Evolutionary conservation across 441 rosid species (phyloP).

Genomic region (Aquilaria agallochum): DNA sequence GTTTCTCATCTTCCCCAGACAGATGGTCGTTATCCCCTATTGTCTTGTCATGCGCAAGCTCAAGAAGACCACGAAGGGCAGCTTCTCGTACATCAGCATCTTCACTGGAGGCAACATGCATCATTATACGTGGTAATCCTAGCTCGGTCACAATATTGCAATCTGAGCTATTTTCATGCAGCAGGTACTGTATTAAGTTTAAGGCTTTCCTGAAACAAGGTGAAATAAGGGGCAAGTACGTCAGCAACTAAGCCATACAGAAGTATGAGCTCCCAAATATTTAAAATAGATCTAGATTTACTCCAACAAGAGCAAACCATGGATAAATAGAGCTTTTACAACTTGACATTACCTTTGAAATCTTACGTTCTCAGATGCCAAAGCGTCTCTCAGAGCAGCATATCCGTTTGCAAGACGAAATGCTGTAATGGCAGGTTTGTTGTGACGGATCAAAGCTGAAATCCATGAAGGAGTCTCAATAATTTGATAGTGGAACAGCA

Average conservation of each 20-base stretch:
- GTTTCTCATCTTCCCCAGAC: conserved; percentile 46
- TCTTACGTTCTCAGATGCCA: conserved; percentile 58
- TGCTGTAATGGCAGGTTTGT: conserved; percentile 71
- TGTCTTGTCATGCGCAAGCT: conserved; percentile 47
- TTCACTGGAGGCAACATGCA: conserved; percentile 78
- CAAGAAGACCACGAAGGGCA: conserved; percentile 76
- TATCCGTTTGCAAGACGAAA: conserved; percentile 93
- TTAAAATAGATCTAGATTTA: no score
- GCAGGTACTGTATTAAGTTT: conserved; percentile 78
- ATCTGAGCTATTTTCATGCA: conserved; percentile 73
- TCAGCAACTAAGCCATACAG: background rate
- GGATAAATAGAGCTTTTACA: background rate
- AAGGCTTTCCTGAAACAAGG: conserved; percentile 71
- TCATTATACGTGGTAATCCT: conserved; percentile 74
- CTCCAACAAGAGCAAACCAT: background rate
- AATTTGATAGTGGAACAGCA: conserved; percentile 11
- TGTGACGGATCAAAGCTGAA: conserved; percentile 81
- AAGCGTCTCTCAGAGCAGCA: conserved; percentile 73
- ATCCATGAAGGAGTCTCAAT: conserved; percentile 9
- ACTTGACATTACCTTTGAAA: conserved; percentile 68
- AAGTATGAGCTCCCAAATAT: no score
- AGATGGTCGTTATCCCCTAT: conserved; percentile 23
- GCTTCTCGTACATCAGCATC: conserved; percentile 79
- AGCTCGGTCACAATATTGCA: conserved; percentile 53
- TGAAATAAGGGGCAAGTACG: background rate